Evolutionary conservation across 2,329 filamentous ascomycete species (phyloP).

Genomic region (Epichloe hybrida): DNA sequence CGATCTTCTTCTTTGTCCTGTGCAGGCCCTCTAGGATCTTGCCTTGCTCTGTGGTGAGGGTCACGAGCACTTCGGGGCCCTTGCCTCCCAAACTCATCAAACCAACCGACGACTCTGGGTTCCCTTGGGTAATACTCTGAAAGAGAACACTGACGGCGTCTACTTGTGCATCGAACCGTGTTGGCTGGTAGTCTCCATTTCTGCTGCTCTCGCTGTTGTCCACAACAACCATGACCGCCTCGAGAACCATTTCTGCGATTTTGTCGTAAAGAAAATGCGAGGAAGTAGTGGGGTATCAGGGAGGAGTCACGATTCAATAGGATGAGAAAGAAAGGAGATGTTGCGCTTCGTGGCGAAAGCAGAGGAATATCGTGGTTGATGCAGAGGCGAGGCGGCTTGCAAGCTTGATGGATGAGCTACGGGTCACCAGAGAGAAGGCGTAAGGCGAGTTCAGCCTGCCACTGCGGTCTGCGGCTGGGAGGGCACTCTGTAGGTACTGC

Average conservation of each 20-base stretch:
- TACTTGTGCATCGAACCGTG: constrained; percentile 89
- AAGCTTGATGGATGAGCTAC: constrained; percentile 4
- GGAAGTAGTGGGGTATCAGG: background rate
- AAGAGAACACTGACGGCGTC: constrained; percentile 94
- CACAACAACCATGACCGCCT: constrained; percentile 98
- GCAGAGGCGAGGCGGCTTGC: constrained; percentile 3
- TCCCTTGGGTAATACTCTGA: constrained; percentile 85
- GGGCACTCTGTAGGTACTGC: constrained; percentile 8
- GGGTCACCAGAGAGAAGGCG: constrained; percentile 12
- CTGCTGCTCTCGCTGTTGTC: constrained; percentile 98
- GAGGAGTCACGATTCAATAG: too few species aligned
- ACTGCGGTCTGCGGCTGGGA: background rate
- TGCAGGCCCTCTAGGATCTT: constrained; percentile 88
- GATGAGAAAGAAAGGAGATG: background rate
- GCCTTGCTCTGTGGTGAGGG: constrained; percentile 89
- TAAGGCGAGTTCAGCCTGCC: constrained; percentile 33
- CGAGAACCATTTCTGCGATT: constrained; percentile 75
- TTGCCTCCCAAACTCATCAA: constrained; percentile 98
- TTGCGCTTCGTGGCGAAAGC: background rate
- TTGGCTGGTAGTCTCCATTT: constrained; percentile 87
- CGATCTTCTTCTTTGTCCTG: constrained; percentile 81
- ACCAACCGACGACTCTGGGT: constrained; percentile 93
- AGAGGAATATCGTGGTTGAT: background rate
- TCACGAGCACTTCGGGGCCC: constrained; percentile 93
- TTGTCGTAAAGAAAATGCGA: background rate